Base-by-base conservation (phyloP, 2,329 filamentous ascomycete genomes). In the Paracamarosporium sp. region DNA sequence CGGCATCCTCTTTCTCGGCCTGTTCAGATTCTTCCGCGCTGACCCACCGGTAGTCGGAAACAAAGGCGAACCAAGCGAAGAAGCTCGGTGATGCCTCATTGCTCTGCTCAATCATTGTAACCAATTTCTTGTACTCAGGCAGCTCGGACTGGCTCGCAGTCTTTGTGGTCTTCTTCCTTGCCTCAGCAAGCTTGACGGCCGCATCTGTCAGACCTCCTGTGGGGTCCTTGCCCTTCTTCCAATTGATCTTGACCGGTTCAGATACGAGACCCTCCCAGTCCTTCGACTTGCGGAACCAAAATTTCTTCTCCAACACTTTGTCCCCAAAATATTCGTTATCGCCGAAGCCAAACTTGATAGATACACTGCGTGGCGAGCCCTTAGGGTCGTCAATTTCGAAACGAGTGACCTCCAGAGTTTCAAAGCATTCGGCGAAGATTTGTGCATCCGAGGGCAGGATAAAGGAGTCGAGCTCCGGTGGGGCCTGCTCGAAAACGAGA, bases 1-100 rank as follows among this genome's bases (percentile, higher is more conserved):
- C 85, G 48, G 82, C 77, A 66, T 90, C 85, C 68, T 86, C 82
- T 77, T 86, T 85, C 24, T 75, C 78, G 6, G 88, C 89, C 60
- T 84, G 80, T 64, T 80, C 80, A 67, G 85, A 89, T 83, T 96
- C 90, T 77, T 91, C 90, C 2, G 86, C 89, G 45, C 85, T 86
- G 67, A 97, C 80, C 70, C 86, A 86, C 62, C 86, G 63, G 87
- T 91, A 61, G 84, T 86, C 74, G 12, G 78, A 80, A 17, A 82
- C 78, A 81, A 89, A 97, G 53, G 90, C 91, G 76, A 97, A 97
- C 85, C 90, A 95, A 56, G 88, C 87, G 75, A 97, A 97, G 84
- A 97, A 97, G 79, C 89, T 93, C 50, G 88, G 74, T 5, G 85
- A 88, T 44, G 86, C 87, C 60, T 90, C 83, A 45, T 86, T 85